phyloP scores from a whole-genome alignment of 1,139 yeast genomes.

The Geotrichum aggregatum region DNA sequence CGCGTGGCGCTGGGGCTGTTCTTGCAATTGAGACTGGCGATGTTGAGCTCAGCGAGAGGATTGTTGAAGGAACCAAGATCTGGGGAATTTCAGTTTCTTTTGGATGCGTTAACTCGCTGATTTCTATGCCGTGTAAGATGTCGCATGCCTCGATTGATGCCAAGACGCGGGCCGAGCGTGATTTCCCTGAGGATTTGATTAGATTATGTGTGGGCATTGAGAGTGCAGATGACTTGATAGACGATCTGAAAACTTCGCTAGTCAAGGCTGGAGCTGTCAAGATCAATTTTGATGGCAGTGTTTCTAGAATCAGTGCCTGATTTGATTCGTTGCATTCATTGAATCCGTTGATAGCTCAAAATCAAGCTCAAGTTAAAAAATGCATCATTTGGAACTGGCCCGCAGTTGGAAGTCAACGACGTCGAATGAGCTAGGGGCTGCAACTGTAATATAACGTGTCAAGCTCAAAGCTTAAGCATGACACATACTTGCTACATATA shows the following conservation, averaged over 20 bases:
- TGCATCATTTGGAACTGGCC: no score
- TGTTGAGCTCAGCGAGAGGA: constrained; percentile 59
- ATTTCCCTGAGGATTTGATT: constrained; percentile 85
- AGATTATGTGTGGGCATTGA: constrained; percentile 88
- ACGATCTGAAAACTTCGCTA: constrained; percentile 64
- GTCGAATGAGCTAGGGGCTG: no score
- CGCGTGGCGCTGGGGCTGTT: constrained; percentile 86
- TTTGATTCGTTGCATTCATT: no score
- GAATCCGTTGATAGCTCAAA: no score
- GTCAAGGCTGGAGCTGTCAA: constrained; percentile 31
- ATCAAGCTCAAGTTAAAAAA: no score
- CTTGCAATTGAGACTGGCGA: constrained; percentile 83
- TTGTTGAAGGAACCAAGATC: constrained; percentile 69
- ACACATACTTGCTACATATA: no score
- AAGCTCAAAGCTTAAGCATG: no score
- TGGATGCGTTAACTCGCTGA: constrained; percentile 88
- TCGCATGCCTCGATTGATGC: constrained; percentile 95
- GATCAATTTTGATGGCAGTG: constrained; percentile 19
- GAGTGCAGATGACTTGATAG: constrained; percentile 56
- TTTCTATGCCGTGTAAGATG: constrained; percentile 91
- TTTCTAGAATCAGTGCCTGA: constrained; percentile 4
- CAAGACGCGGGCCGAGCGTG: constrained; percentile 77
- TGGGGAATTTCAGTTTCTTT: constrained; percentile 91
- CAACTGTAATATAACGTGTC: no score
- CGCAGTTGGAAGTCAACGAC: no score